Conservation (phyloP, 495 filamentous ascomycete species). For the Cercophora scortea region DNA sequence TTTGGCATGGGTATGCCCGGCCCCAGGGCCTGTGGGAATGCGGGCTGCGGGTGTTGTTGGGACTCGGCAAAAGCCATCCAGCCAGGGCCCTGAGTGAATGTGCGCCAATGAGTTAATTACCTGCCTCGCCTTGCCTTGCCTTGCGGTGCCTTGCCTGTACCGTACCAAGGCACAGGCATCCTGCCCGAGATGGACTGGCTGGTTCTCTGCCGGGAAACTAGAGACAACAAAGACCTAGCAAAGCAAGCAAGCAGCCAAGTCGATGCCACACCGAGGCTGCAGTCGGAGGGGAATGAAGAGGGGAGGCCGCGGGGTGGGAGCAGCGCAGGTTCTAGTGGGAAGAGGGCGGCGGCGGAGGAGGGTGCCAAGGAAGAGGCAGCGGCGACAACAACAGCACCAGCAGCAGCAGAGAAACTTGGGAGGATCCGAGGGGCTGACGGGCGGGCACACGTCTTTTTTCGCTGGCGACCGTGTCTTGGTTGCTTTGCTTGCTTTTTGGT, state of each 20-base stretch:
- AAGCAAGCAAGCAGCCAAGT: neutral
- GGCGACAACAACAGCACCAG: too few species aligned
- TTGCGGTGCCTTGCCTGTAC: too few species aligned
- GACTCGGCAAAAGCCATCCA: constrained; percentile 17
- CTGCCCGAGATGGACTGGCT: neutral
- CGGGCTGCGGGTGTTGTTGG: constrained; percentile 11
- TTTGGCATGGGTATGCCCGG: constrained; percentile 3
- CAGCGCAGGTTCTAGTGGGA: neutral
- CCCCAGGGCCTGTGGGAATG: constrained; percentile 2
- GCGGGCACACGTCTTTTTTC: too few species aligned
- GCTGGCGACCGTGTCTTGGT: too few species aligned
- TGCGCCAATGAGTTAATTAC: constrained; percentile 3
- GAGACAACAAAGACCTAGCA: too few species aligned
- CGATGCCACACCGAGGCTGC: neutral
- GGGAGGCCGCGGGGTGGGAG: too few species aligned
- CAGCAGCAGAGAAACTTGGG: neutral
- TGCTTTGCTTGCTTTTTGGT: neutral
- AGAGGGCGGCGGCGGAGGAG: neutral
- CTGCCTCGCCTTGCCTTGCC: too few species aligned
- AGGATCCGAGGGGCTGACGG: neutral
- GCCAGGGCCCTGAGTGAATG: constrained; percentile 11
- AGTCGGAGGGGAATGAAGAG: neutral
- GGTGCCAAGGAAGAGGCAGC: neutral
- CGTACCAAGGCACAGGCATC: too few species aligned
- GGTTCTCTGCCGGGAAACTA: neutral